Base-by-base conservation (phyloP, 2,329 filamentous ascomycete species). In the Graphilbum sp. region DNA sequence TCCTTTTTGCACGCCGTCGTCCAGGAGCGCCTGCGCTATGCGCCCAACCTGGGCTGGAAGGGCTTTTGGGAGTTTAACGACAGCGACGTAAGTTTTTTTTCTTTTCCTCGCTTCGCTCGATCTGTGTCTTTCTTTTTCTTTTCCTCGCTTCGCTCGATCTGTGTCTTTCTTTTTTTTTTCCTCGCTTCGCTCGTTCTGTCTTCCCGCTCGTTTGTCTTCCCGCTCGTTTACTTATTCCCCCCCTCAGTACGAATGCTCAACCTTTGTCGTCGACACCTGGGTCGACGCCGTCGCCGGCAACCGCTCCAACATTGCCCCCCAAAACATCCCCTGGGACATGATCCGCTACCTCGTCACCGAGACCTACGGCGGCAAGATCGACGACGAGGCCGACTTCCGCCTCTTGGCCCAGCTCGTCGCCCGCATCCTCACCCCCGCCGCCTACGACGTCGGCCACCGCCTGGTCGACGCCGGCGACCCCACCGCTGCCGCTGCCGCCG, bases 61-160 rank as follows among this genome's bases (percentile, higher is more conserved):
- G 85, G 86, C 38, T 94, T 95, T 69, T 98, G 92, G 90, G 92
- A 98, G 60, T 98, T 98, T 59, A 98, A 98, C 55, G 92, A 98
- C 59, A 93, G 87, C 49, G 90, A 98, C 60, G 84, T 92, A 73
- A 81, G 83, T 77, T 47, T 40, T n/a, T n/a, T n/a, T n/a, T n/a
- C n/a, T n/a, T n/a, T n/a, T n/a, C n/a, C n/a, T n/a, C n/a, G n/a
- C n/a, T n/a, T n/a, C n/a, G n/a, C n/a, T n/a, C n/a, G n/a, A n/a
- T n/a, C n/a, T n/a, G n/a, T n/a, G n/a, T n/a, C n/a, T n/a, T n/a
- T 32, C 19, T 13, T 4, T 24, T 18, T 19, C n/a, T 19, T n/a
- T 29, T 24, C 16, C 30, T 13, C 32, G 21, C 17, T 21, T 33
- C 12, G 4, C 19, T 18, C 21, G 2, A 25, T 29, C n/a, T n/a